Conservation (phyloP, 495 filamentous ascomycete species). For the Penicillium odoratum region DNA sequence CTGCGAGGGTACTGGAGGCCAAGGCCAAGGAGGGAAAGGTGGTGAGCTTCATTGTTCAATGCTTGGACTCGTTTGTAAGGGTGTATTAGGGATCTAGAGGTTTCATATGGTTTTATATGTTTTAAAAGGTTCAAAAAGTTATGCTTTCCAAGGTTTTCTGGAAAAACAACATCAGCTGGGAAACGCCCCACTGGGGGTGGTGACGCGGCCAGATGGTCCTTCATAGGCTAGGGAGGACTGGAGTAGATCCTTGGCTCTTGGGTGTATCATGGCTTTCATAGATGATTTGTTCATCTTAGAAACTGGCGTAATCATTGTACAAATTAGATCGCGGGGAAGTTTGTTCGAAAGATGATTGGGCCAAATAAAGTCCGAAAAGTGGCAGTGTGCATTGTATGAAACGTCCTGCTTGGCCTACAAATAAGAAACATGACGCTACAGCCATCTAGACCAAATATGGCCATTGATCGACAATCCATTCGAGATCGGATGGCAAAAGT, state of each 20-base stretch:
- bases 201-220: neutral
- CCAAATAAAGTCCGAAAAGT: no score
- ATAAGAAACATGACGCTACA: no score
- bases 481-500: neutral
- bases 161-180: no score
- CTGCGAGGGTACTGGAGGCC: slow-evolving; percentile 5
- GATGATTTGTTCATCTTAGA: neutral
- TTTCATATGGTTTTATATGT: no score
- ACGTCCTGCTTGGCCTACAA: no score
- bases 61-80: neutral
- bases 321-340: no score
- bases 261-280: neutral
- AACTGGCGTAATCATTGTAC: neutral
- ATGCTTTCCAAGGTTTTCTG: no score
- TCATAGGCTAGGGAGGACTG: neutral
- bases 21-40: slow-evolving; percentile 9
- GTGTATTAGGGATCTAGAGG: no score
- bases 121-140: neutral
- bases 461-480: no score
- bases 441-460: no score
- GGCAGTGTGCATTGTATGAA: no score
- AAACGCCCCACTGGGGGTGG: neutral
- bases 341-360: no score
- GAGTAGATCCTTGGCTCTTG: neutral
- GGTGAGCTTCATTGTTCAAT: slow-evolving; percentile 15